phyloP scores from a whole-genome alignment of 164 flowering plant genomes.

The Aristolochia californica region DNA sequence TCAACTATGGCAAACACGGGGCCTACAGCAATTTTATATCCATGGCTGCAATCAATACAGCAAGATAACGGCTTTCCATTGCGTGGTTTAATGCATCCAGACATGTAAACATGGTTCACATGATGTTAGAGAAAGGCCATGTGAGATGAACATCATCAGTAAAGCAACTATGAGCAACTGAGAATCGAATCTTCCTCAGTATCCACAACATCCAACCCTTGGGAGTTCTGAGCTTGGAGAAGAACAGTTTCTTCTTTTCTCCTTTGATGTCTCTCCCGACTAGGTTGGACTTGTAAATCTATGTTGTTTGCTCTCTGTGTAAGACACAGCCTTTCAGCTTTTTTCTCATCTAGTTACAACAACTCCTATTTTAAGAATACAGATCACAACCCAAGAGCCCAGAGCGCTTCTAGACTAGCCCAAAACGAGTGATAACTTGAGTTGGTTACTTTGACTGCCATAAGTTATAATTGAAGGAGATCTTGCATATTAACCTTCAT shows the following conservation, averaged over 20 bases:
- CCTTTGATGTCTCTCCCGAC: background rate
- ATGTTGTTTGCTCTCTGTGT: background rate
- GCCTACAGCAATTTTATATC: background rate
- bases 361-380: background rate
- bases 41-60: background rate
- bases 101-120: conserved; percentile 17
- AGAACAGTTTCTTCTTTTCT: background rate
- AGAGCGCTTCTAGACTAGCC: conserved; percentile 1
- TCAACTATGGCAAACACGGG: background rate
- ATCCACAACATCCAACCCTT: background rate
- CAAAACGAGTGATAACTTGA: background rate
- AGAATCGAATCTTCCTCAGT: conserved; percentile 32
- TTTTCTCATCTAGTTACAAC: too few species aligned
- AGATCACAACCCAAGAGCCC: background rate
- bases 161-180: conserved; percentile 9
- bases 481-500: too few species aligned
- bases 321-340: background rate
- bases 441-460: conserved; percentile 5
- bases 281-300: background rate
- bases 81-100: background rate
- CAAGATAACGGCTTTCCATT: too few species aligned
- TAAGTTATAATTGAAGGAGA: background rate
- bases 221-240: background rate
- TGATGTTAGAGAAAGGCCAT: conserved; percentile 20
- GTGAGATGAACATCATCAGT: conserved; percentile 10